phyloP scores from a whole-genome alignment of 768 basidiomycete genomes.

The Xerocomus spinulosus region DNA sequence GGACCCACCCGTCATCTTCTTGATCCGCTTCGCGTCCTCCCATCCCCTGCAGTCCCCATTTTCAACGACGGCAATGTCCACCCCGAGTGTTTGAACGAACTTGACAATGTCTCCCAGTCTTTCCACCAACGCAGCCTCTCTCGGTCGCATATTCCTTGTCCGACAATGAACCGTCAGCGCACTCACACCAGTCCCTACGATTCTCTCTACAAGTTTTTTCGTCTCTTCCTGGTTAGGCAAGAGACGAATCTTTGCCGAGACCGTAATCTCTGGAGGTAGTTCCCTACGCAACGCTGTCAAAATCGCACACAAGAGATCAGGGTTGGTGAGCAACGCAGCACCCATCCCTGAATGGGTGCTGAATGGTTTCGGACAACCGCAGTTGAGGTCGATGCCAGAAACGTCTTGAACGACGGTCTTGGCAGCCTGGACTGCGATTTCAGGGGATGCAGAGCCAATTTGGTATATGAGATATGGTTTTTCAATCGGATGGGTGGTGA shows the following conservation, averaged over 20 bases:
- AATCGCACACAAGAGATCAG: conserved; percentile 87
- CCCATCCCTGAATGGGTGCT: conserved; percentile 96
- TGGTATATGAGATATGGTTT: conserved; percentile 95
- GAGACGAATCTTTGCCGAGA: conserved; percentile 93
- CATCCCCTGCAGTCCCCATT: conserved; percentile 89
- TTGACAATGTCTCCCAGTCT: conserved; percentile 83
- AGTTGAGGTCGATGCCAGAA: conserved; percentile 93
- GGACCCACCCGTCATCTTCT: conserved; percentile 64
- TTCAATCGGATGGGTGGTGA: conserved; percentile 90
- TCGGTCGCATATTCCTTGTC: conserved; percentile 84
- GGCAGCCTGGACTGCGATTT: conserved; percentile 89
- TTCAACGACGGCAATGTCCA: conserved; percentile 82
- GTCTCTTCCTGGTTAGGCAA: conserved; percentile 86
- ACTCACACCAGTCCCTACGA: conserved; percentile 82
- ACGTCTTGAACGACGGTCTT: conserved; percentile 83
- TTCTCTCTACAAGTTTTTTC: conserved; percentile 80
- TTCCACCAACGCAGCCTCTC: conserved; percentile 72
- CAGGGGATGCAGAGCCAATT: conserved; percentile 86
- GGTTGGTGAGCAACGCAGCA: conserved; percentile 87
- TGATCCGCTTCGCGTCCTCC: conserved; percentile 73
- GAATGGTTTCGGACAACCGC: conserved; percentile 96
- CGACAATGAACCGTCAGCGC: conserved; percentile 94
- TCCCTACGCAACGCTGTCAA: conserved; percentile 69
- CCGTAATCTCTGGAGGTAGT: conserved; percentile 72
- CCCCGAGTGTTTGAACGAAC: conserved; percentile 69